phyloP scores from a whole-genome alignment of 768 basidiomycete genomes.

The Tylopilus balloui region DNA sequence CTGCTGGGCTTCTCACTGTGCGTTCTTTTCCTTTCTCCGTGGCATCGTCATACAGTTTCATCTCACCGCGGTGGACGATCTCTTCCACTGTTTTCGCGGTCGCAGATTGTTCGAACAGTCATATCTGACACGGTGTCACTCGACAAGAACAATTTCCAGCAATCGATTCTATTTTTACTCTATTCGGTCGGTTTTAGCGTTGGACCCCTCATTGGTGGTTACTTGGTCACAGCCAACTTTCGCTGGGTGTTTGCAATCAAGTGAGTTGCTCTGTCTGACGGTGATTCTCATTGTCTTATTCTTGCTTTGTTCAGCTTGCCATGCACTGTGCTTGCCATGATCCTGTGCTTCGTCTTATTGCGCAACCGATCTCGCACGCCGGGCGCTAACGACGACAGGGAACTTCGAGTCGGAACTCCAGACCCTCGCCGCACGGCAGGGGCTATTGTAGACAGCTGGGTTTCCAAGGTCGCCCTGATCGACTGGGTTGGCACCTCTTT shows the following conservation, averaged over 20 bases:
- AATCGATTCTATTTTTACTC: constrained; percentile 38
- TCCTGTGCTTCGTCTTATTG: constrained; percentile 40
- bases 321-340: constrained; percentile 31
- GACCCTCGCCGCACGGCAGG: neutral
- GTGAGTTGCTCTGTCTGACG: constrained; percentile 23
- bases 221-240: constrained; percentile 37
- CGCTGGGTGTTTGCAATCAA: constrained; percentile 58
- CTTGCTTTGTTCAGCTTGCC: constrained; percentile 35
- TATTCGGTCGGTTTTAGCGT: constrained; percentile 40
- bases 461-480: constrained; percentile 32
- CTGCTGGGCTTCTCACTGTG: constrained; percentile 40
- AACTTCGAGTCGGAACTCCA: constrained; percentile 4
- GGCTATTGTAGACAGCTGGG: constrained; percentile 13
- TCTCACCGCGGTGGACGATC: neutral
- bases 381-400: constrained; percentile 12
- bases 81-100: neutral
- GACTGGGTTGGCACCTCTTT: constrained; percentile 47
- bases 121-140: constrained; percentile 42
- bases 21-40: neutral
- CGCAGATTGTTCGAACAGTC: constrained; percentile 39
- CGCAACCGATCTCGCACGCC: constrained; percentile 27
- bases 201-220: constrained; percentile 44
- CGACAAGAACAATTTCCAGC: constrained; percentile 41
- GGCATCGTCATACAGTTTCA: neutral
- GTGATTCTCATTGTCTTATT: neutral